phyloP scores from a whole-genome alignment of 1,284 basidiomycete species.

The Anthracocystis panici-leucophaei region DNA sequence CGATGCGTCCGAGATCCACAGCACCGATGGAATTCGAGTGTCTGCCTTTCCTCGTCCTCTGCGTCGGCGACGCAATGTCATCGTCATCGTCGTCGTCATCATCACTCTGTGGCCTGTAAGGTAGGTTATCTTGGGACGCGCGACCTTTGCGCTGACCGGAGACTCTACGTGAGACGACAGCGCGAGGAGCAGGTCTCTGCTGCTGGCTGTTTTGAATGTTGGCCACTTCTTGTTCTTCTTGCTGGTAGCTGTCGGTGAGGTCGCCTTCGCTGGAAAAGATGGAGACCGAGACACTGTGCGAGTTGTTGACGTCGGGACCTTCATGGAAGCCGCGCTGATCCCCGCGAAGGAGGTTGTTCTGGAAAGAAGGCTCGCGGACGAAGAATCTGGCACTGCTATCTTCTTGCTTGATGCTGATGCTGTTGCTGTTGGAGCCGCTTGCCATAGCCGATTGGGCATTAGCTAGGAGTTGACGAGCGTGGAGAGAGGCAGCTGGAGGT shows the following conservation, averaged over 20 bases:
- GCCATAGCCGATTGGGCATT: slow-evolving; percentile 2
- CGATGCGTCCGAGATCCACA: slow-evolving; percentile 12
- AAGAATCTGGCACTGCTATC: slow-evolving; percentile 34
- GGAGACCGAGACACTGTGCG: slow-evolving; percentile 38
- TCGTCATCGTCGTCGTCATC: slow-evolving; percentile 39
- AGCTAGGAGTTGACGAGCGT: slow-evolving; percentile 8
- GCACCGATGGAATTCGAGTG: slow-evolving; percentile 27
- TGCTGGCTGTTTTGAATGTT: slow-evolving; percentile 20
- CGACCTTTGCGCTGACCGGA: slow-evolving; percentile 38
- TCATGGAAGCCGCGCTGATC: slow-evolving; percentile 45
- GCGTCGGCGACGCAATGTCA: slow-evolving; percentile 15
- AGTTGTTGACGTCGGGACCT: slow-evolving; percentile 22
- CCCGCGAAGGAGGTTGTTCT: slow-evolving; percentile 32
- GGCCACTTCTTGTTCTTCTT: slow-evolving; percentile 37
- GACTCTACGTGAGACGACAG: slow-evolving; percentile 11
- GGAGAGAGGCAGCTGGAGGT: slow-evolving; percentile 13
- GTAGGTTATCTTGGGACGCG: slow-evolving; percentile 25
- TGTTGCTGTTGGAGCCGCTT: slow-evolving; percentile 15
- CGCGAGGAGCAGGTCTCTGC: slow-evolving; percentile 1
- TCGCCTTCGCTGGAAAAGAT: slow-evolving; percentile 45
- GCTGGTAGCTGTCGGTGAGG: slow-evolving; percentile 32
- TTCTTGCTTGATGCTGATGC: slow-evolving; percentile 46
- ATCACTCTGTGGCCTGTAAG: slow-evolving; percentile 36
- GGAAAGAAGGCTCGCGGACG: slow-evolving; percentile 37
- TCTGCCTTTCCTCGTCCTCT: slow-evolving; percentile 23